Conservation (phyloP, 345 rosid genomes). For the Draba incana region DNA sequence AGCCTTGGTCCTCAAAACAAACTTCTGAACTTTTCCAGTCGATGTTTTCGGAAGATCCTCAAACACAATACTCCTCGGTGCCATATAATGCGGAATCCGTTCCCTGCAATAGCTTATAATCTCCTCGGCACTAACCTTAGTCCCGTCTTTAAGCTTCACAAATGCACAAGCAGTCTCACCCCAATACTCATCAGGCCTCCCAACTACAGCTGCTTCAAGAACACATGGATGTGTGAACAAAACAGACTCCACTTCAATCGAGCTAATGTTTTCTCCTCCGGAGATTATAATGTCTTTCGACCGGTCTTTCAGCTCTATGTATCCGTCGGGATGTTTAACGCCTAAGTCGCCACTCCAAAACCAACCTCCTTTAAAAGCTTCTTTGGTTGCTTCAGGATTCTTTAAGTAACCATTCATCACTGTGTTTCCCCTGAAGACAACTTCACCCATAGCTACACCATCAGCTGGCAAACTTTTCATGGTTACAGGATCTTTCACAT, state of each 20-base stretch:
- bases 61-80: conserved; percentile 65
- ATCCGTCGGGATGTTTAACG: conserved; percentile 70
- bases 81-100: conserved; percentile 65
- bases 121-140: conserved; percentile 47
- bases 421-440: conserved; percentile 76
- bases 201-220: conserved; percentile 79
- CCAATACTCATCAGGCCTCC: conserved; percentile 71
- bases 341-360: conserved; percentile 74
- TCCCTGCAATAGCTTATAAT: conserved; percentile 61
- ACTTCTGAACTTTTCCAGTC: conserved; percentile 76
- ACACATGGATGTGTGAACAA: conserved; percentile 68
- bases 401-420: conserved; percentile 81
- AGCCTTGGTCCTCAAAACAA: conserved; percentile 58
- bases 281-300: conserved; percentile 76
- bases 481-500: conserved; percentile 60
- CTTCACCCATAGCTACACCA: conserved; percentile 72
- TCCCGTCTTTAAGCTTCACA: conserved; percentile 65
- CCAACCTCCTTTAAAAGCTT: conserved; percentile 75
- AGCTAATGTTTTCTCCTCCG: conserved; percentile 81
- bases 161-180: conserved; percentile 84
- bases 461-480: conserved; percentile 64
- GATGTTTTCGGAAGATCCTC: conserved; percentile 75
- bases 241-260: conserved; percentile 69
- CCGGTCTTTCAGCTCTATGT: conserved; percentile 74
- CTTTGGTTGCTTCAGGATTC: conserved; percentile 61